A percentile compares a stretch with the other conserved stretches of the same genome.
These are phyloP conservation scores for Hordeum marinum DNA, from an alignment of 176 grass and related monocot species.

Conservation along the genomic window DNA sequence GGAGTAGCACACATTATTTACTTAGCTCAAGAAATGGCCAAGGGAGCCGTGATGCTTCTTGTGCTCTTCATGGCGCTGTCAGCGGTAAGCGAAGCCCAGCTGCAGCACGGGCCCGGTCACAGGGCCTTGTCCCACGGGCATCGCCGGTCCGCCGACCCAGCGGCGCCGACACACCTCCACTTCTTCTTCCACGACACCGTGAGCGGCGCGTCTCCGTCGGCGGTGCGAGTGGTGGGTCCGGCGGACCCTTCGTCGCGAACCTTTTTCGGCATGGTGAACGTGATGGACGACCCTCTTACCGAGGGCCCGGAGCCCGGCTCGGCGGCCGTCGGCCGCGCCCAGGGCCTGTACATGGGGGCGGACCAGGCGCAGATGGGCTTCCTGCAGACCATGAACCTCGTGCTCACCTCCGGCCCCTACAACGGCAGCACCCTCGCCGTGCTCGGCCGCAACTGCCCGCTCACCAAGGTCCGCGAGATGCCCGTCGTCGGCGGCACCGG, in stretches of 20 bases:
- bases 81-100: not conserved
- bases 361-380: conserved; percentile 35
- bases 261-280: conserved; percentile 36
- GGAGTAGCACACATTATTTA: no score
- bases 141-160: not conserved
- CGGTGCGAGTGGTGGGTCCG: conserved; percentile 22
- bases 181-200: conserved; percentile 76
- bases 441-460: conserved; percentile 52
- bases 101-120: not conserved
- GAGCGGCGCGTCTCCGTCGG: conserved; percentile 45
- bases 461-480: conserved; percentile 48
- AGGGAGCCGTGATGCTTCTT: not conserved
- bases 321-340: conserved; percentile 30
- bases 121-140: not conserved
- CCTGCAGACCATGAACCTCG: conserved; percentile 63
- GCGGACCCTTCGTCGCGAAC: not conserved
- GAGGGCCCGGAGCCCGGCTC: conserved; percentile 38
- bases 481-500: conserved; percentile 56
- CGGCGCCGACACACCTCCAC: conserved; percentile 35
- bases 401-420: conserved; percentile 39
- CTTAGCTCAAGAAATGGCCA: conserved; percentile 2
- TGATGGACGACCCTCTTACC: conserved; percentile 62
- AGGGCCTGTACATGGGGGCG: conserved; percentile 52
- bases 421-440: conserved; percentile 61
- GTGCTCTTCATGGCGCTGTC: not conserved